These are phyloP conservation scores for Sporobolomyces phaffii DNA, from an alignment of 768 basidiomycete species.

Conservation along the genomic window DNA sequence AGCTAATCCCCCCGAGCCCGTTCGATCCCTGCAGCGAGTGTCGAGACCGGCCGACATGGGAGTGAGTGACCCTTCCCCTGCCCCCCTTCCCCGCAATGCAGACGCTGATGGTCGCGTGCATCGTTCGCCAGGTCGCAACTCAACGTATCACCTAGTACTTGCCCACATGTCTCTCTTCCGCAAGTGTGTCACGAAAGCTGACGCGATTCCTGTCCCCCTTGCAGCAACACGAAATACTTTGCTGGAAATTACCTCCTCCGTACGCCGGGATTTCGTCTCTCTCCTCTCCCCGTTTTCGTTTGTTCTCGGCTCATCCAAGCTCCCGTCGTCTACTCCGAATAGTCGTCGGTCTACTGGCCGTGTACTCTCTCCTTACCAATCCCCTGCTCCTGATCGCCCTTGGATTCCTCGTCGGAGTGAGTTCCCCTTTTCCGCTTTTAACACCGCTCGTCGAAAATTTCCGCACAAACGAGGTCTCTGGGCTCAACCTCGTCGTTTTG, in stretches of 20 bases:
- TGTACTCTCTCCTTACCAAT: constrained; percentile 79
- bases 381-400: constrained; percentile 74
- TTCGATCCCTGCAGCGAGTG: too few species aligned
- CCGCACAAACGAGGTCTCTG: too few species aligned
- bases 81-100: constrained; percentile 9
- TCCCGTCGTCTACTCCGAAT: constrained; percentile 45
- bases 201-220: neutral
- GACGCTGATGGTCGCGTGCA: constrained; percentile 52
- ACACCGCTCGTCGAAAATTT: neutral
- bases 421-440: neutral
- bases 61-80: neutral
- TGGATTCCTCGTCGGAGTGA: constrained; percentile 68
- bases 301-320: too few species aligned
- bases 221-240: constrained; percentile 41
- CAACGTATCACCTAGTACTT: constrained; percentile 47
- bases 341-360: constrained; percentile 67
- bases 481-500: too few species aligned
- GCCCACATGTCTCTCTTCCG: neutral
- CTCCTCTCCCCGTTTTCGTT: neutral
- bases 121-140: constrained; percentile 51
- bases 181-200: neutral
- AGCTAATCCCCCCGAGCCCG: too few species aligned
- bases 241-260: constrained; percentile 70
- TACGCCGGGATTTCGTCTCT: neutral
- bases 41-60: constrained; percentile 67